Conservation (phyloP, 176 grass and related monocot genomes). For the Eleusine indica region DNA sequence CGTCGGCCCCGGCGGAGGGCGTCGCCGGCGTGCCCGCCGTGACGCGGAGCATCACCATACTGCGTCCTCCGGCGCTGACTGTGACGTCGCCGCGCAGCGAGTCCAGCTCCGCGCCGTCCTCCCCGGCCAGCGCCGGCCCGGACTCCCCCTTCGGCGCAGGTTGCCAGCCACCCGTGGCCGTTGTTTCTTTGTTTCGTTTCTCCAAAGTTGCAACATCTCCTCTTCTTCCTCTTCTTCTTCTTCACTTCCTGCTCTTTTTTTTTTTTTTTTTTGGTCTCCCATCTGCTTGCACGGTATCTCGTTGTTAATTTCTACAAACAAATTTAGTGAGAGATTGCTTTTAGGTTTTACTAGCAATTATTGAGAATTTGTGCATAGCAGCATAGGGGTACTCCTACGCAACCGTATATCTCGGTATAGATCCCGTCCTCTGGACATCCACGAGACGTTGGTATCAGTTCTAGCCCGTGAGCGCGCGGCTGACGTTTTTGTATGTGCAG, state of each 20-base stretch:
- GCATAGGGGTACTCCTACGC: too few relatives aligned
- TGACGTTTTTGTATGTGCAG: conserved; percentile 36
- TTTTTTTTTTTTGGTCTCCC: not conserved
- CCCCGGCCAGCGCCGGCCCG: conserved; percentile 60
- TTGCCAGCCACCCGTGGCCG: not conserved
- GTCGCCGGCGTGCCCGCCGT: conserved; percentile 38
- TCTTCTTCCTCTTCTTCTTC: not conserved
- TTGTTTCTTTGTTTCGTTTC: not conserved
- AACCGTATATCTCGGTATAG: not conserved
- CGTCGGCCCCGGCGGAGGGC: not conserved
- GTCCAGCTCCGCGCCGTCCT: conserved; percentile 61
- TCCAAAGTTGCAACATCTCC: not conserved
- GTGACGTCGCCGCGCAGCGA: conserved; percentile 51
- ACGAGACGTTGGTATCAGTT: not conserved
- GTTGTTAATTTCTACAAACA: not conserved
- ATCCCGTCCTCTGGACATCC: not conserved
- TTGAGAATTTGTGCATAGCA: too few relatives aligned
- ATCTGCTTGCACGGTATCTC: not conserved
- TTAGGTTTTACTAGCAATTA: too few relatives aligned
- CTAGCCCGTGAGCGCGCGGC: not conserved
- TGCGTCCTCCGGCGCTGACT: conserved; percentile 52
- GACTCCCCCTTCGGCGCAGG: conserved; percentile 62
- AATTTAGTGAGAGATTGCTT: too few relatives aligned
- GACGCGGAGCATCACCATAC: conserved; percentile 75
- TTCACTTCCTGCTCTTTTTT: not conserved